Conservation (phyloP, 192 early-diverging fungal genomes). For the Podila verticillata region DNA sequence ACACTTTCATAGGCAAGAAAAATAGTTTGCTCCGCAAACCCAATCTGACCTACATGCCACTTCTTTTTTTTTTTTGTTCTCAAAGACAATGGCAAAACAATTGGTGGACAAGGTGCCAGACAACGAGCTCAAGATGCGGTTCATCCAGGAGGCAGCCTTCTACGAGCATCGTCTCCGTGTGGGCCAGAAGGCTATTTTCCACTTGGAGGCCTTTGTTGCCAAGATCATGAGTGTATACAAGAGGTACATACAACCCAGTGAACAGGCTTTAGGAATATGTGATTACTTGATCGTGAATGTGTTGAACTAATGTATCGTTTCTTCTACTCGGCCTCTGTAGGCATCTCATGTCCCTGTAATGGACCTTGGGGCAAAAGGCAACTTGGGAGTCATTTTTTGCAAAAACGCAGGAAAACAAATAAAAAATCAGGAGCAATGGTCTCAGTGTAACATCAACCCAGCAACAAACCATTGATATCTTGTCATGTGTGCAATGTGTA, state of each 20-base stretch:
- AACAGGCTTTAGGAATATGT: not conserved
- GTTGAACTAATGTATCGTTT: no score
- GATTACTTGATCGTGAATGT: no score
- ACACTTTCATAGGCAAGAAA: not conserved
- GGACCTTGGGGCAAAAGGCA: no score
- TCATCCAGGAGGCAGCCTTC: constrained; percentile 82
- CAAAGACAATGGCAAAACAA: constrained; percentile 74
- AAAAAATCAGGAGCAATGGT: no score
- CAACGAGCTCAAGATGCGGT: constrained; percentile 67
- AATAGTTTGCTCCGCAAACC: not conserved
- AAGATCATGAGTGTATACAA: constrained; percentile 94
- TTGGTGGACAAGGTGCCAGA: constrained; percentile 74
- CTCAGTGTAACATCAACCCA: no score
- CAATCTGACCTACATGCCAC: not conserved
- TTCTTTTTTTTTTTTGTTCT: not conserved
- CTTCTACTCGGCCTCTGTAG: no score
- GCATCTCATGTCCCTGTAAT: no score
- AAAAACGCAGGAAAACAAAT: no score
- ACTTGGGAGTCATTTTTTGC: no score
- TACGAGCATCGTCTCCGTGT: constrained; percentile 90
- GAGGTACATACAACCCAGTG: constrained; percentile 55
- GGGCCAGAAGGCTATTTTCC: constrained; percentile 93
- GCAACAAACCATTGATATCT: no score
- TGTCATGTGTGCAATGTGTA: no score
- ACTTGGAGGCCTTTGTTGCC: constrained; percentile 94